Base-by-base conservation (phyloP, 2,329 filamentous ascomycete species). In the Aspergillus sp. region DNA sequence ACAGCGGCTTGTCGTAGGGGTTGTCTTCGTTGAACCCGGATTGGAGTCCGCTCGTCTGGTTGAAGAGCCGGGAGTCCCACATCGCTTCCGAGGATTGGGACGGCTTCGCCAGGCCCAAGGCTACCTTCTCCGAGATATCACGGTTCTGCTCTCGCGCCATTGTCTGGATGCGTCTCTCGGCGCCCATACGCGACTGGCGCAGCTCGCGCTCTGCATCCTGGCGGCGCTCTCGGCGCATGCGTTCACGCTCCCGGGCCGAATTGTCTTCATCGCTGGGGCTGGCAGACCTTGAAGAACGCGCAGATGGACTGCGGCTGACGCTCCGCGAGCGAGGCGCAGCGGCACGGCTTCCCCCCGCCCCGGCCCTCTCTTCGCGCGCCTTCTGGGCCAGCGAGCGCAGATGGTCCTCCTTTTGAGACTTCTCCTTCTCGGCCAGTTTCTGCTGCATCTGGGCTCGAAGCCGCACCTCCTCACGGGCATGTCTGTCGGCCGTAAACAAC, bases 21-120 rank as follows among this genome's bases (percentile, higher is more conserved):
- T 98, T 91, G 58, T 98, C 91, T 60, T 98, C 91, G 59, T 98
- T 98, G 71, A 95, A 86, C 1, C 89, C 91, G 32, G 79, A 75
- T 47, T 86, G 81, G 55, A 98, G 93, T 0, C 91, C 91, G 48
- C 82, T 88, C 4, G 79, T 82, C 63, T 93, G 86, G 63, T 96
- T 95, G 64, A 98, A 98, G 17, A 98, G 65, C 25, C 91, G 74
- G 2, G 86, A 93, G 64, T 98, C 91, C 66, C 93, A 98, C 91
- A 96, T 96, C 15, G 83, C 80, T 59, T 98, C 91, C 34, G 81
- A 81, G 31, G 80, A 83, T 55, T 91, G 82, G 3, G 91, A 95
- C 2, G 91, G 91, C 60, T 96, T 98, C 4, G 91, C 91, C 30
- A 96, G 66, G 3, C 91, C 91, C 4, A 98, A 72, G 1, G 91